Conservation (phyloP, 176 grass and related monocot species). For the Pontederia crassipes region DNA sequence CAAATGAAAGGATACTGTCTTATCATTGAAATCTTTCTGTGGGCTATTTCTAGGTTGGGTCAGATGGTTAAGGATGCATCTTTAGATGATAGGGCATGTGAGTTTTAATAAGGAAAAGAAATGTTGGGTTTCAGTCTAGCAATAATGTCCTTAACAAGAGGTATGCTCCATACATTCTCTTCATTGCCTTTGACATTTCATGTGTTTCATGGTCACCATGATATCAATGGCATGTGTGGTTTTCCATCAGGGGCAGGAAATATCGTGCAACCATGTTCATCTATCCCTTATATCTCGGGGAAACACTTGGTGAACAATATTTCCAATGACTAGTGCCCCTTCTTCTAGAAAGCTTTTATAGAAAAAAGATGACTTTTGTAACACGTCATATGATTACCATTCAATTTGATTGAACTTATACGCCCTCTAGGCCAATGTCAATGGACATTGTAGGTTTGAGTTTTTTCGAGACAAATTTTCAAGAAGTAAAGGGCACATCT, state of each 20-base stretch:
- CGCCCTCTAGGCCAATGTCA: constrained; percentile 65
- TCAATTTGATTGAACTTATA: constrained; percentile 78
- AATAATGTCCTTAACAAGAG: too few species aligned
- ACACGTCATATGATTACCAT: constrained; percentile 92
- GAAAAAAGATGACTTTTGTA: constrained; percentile 62
- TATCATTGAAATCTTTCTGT: too few species aligned
- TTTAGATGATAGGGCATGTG: too few species aligned
- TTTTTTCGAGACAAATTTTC: constrained; percentile 91
- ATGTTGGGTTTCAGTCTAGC: too few species aligned
- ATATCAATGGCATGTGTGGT: constrained; percentile 54
- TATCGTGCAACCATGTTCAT: constrained; percentile 53
- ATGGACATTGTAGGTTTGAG: too few species aligned
- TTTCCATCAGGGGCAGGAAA: constrained; percentile 63
- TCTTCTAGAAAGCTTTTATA: constrained; percentile 74
- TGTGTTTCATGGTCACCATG: constrained; percentile 63
- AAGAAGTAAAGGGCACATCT: constrained; percentile 38
- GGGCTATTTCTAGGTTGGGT: too few species aligned
- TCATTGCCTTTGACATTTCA: constrained; percentile 72
- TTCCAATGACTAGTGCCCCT: constrained; percentile 44
- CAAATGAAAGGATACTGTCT: constrained; percentile 60
- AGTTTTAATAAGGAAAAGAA: too few species aligned
- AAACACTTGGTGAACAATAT: constrained; percentile 76
- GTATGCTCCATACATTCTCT: too few species aligned
- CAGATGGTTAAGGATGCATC: too few species aligned
- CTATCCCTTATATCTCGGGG: constrained; percentile 85